A percentile compares a stretch with the other conserved stretches of the same genome.
Evolutionary conservation across 306 rosid genomes (phyloP).

Genomic region (Rubus parviflorus): DNA sequence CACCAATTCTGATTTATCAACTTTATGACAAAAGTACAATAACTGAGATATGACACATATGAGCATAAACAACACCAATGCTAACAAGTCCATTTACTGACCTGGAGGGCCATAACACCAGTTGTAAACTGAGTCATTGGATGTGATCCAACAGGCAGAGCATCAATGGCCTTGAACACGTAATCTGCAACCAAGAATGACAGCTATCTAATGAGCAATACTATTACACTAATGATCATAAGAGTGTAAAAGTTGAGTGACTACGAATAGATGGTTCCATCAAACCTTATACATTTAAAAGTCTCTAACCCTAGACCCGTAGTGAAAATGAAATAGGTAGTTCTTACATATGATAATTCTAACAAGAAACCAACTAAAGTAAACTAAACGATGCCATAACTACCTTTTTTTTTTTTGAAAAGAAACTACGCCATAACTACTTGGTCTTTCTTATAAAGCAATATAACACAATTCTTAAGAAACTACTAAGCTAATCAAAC

Average conservation of each 20-base stretch:
- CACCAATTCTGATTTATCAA: not conserved
- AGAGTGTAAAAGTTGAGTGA: not conserved
- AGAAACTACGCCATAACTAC: not conserved
- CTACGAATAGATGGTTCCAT: not conserved
- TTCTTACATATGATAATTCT: slow-evolving; percentile 8
- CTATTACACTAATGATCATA: not conserved
- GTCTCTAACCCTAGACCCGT: not conserved
- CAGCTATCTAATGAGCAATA: slow-evolving; percentile 17
- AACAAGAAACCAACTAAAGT: not conserved
- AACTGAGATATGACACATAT: not conserved
- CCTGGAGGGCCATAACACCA: slow-evolving; percentile 99
- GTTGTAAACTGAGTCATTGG: slow-evolving; percentile 96
- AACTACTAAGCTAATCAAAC: slow-evolving; percentile 6
- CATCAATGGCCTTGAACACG: slow-evolving; percentile 89
- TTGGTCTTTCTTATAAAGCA: not conserved
- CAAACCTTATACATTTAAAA: not conserved
- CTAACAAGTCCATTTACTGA: slow-evolving; percentile 38
- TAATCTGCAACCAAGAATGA: slow-evolving; percentile 60
- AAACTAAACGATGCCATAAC: not conserved
- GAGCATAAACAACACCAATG: slow-evolving; percentile 3
- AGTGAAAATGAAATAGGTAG: not conserved
- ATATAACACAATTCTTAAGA: not conserved
- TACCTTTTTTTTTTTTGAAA: too few relatives aligned
- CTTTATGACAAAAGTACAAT: not conserved
- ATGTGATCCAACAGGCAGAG: slow-evolving; percentile 81